Percentiles rank a stretch among this genome's conserved stretches.
phyloP scores from a whole-genome alignment of 257 asterid species.

The Pogostemon cablin region DNA sequence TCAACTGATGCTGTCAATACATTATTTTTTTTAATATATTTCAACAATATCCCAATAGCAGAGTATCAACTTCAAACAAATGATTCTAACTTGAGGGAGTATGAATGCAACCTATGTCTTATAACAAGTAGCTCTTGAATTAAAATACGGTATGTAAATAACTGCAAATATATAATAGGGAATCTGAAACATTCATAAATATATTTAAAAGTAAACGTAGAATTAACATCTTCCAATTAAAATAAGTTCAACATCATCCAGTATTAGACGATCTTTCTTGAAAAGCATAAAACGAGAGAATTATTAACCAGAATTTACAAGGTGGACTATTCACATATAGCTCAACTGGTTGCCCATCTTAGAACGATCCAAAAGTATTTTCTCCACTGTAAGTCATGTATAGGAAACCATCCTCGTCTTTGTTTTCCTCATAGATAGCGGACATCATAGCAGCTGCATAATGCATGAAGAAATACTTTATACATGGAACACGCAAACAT shows the following conservation, averaged over 20 bases:
- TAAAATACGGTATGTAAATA: neutral
- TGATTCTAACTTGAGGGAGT: neutral
- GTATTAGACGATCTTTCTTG: slow-evolving; percentile 29
- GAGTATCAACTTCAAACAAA: neutral
- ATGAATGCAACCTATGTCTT: neutral
- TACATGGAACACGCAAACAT: neutral
- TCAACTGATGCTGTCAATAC: no score
- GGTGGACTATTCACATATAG: slow-evolving; percentile 46
- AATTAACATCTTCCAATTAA: slow-evolving; percentile 32
- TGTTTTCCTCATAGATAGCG: slow-evolving; percentile 69
- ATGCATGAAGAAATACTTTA: neutral
- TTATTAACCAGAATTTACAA: slow-evolving; percentile 50
- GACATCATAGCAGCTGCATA: slow-evolving; percentile 80
- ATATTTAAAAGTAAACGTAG: slow-evolving; percentile 18
- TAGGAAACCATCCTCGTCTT: slow-evolving; percentile 79
- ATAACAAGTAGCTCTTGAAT: neutral
- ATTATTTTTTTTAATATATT: neutral
- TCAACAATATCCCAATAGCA: neutral
- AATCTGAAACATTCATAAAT: slow-evolving; percentile 5
- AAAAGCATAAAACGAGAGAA: slow-evolving; percentile 30
- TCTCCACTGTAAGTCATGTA: slow-evolving; percentile 88
- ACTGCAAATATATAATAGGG: neutral
- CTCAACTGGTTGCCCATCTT: slow-evolving; percentile 37
- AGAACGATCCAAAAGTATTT: slow-evolving; percentile 69
- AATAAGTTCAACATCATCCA: slow-evolving; percentile 12